phyloP scores from a whole-genome alignment of 2,329 filamentous ascomycete species.

The Sporothrix curviconia region DNA sequence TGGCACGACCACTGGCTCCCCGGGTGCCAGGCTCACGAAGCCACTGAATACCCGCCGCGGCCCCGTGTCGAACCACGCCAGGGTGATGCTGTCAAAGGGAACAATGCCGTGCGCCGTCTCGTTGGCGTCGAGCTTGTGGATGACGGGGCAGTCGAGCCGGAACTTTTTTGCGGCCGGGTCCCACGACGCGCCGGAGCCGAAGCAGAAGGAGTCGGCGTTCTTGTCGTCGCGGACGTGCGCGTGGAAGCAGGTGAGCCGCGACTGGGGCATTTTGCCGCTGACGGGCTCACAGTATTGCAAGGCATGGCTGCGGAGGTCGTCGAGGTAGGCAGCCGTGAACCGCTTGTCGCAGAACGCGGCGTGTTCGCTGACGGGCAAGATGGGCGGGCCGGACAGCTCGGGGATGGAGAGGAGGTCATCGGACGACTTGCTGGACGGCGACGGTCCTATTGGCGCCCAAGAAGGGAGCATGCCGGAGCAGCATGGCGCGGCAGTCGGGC shows the following conservation, averaged over 20 bases:
- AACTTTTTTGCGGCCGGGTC: background rate
- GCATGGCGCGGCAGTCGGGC: no score
- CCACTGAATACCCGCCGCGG: constrained; percentile 9
- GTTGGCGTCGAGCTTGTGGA: constrained; percentile 1
- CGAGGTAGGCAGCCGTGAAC: constrained; percentile 14
- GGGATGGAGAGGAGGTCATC: no score
- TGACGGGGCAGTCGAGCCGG: constrained; percentile 11
- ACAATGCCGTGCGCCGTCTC: constrained; percentile 11
- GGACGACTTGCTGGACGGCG: no score
- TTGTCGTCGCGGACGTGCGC: constrained; percentile 12
- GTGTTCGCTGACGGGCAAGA: background rate
- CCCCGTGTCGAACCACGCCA: constrained; percentile 19
- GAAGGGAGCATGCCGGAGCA: no score
- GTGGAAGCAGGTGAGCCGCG: constrained; percentile 19
- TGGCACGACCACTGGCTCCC: no score
- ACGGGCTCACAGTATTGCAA: constrained; percentile 17
- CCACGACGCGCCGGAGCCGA: constrained; percentile 2
- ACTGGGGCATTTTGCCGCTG: background rate
- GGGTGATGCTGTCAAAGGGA: background rate
- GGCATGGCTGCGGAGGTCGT: constrained; percentile 14
- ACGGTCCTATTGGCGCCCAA: no score
- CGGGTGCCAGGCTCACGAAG: background rate
- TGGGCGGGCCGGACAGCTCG: no score
- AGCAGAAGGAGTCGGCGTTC: constrained; percentile 17
- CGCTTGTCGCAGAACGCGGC: constrained; percentile 9